Base-by-base conservation (phyloP, 371 early-diverging fungal genomes). In the Apophysomyces trapeziformis region DNA sequence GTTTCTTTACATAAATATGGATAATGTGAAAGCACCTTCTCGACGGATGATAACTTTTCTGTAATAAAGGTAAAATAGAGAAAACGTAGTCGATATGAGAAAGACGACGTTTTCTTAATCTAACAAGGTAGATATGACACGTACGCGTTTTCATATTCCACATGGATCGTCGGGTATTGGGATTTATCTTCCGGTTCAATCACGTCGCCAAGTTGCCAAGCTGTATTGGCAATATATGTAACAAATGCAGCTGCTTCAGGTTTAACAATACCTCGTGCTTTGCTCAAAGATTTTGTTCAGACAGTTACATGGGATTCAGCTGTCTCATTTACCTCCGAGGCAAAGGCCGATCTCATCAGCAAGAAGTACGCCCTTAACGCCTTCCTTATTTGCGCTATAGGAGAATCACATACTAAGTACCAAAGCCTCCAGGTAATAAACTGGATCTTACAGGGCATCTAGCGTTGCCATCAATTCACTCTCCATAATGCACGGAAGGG, bases 281-380 rank as follows among this genome's bases (percentile, higher is more conserved):
- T 56, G 21, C 58, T 50, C 54, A 50, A 50, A 26, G 21, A 18
- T 16, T 7, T 45, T 4, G 7, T n/a, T 38, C 38, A 36, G 41
- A n/a, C 32, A 46, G 46, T 59, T 21, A 14, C 3, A 43, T 32
- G 12, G 2, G 32, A 26, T 2, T 26, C 43, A 11, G 37, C 56
- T 50, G 4, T 45, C 7, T 26, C 32, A 26, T 44, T 64, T 71
- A 79, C 83, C 73, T 68, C 83, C 83, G 50, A 82, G 65, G 65
- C 83, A 79, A 35, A 79, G 68, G 1, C 83, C 83, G 38, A 65
- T 76, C 45, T 76, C 77, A 63, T 82, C 83, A 12, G 74, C 73
- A 13, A 82, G 58, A 14, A 82, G 68, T n/a, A 82, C 83, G n/a
- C 83, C 83, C 60, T 78, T 72, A 2, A 82, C 80, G 26, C 78